Evolutionary conservation across 2,329 filamentous ascomycete genomes (phyloP).

Genomic region (Penicillium frequentans): DNA sequence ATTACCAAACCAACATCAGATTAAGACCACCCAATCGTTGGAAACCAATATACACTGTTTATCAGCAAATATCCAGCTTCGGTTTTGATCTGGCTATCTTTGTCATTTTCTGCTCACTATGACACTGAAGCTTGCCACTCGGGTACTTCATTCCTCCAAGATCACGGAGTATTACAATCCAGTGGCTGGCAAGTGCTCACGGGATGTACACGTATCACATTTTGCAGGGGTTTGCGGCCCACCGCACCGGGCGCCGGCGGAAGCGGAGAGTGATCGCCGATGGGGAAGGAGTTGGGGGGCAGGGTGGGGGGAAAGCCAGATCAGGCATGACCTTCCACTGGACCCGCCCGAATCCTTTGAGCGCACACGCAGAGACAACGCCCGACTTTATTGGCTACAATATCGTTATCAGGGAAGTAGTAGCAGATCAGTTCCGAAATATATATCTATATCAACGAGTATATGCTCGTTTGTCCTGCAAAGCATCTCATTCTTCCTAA

Average conservation of each 20-base stretch:
- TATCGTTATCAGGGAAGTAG: background rate
- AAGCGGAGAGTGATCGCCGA: background rate
- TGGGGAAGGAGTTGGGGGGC: background rate
- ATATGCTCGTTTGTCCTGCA: background rate
- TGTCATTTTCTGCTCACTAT: background rate
- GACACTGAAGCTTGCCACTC: background rate
- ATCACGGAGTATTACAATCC: background rate
- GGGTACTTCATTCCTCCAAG: background rate
- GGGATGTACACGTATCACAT: background rate
- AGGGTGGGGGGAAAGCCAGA: background rate
- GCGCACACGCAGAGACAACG: background rate
- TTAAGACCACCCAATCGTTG: background rate
- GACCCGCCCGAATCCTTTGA: background rate
- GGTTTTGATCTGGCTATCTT: background rate
- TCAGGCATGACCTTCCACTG: background rate
- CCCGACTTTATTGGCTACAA: background rate
- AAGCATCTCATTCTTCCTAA: background rate
- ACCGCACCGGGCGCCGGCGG: background rate
- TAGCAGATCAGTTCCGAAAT: background rate
- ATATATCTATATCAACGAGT: background rate
- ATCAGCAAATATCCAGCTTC: background rate
- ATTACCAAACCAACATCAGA: background rate
- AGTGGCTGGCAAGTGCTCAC: background rate
- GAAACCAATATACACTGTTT: background rate
- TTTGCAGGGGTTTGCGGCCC: background rate